Conservation (phyloP, 768 basidiomycete genomes). For the Boletus fagicola region DNA sequence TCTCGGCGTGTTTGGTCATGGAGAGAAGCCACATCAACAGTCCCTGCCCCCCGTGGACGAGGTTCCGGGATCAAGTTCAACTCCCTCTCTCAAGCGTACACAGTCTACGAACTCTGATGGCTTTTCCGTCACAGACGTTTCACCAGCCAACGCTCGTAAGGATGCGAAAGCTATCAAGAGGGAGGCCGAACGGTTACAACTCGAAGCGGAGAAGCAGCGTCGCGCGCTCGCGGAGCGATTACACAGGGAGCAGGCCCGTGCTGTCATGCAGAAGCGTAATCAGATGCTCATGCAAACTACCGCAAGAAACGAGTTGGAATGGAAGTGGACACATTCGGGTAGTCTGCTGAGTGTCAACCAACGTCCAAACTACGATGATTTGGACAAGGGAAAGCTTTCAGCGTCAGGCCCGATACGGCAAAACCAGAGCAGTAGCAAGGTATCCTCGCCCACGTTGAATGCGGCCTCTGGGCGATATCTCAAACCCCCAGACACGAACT, state of each 20-base stretch:
- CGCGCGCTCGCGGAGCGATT: constrained; percentile 71
- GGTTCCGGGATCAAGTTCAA: constrained; percentile 52
- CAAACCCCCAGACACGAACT: constrained; percentile 35
- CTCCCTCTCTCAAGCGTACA: constrained; percentile 72
- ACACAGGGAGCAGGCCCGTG: constrained; percentile 85
- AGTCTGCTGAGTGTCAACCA: constrained; percentile 43
- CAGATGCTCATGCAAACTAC: constrained; percentile 63
- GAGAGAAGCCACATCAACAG: constrained; percentile 64
- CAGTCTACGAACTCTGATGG: constrained; percentile 77
- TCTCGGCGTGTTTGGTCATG: constrained; percentile 65
- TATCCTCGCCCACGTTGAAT: constrained; percentile 49
- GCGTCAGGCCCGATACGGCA: constrained; percentile 66
- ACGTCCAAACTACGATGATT: constrained; percentile 28
- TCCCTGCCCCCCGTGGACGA: constrained; percentile 73
- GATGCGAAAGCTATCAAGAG: constrained; percentile 80
- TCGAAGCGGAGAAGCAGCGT: constrained; percentile 82
- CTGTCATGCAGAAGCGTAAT: constrained; percentile 88
- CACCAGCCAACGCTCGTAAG: constrained; percentile 39
- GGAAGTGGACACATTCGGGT: constrained; percentile 47
- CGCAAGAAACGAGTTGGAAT: constrained; percentile 57
- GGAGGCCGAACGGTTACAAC: constrained; percentile 72
- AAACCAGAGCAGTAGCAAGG: constrained; percentile 42
- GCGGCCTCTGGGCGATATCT: constrained; percentile 62
- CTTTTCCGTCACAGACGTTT: constrained; percentile 54
- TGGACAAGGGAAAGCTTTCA: constrained; percentile 49